A percentile compares a stretch with the other conserved stretches of the same genome.
These are phyloP conservation scores for Mucor sp. DNA, from an alignment of 371 early-diverging fungal genomes.

Conservation along the genomic window DNA sequence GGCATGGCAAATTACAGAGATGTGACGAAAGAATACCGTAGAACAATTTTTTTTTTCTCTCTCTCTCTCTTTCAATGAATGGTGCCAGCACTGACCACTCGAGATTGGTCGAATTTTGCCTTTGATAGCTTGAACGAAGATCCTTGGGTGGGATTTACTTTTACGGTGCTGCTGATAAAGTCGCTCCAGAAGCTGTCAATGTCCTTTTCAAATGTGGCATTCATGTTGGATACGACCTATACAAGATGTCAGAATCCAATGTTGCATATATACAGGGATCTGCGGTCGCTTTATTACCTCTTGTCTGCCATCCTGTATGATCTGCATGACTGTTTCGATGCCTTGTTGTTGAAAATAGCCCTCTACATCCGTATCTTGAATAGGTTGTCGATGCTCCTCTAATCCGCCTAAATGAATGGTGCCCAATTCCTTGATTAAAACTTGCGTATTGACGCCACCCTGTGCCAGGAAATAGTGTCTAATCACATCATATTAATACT, in stretches of 20 bases:
- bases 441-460: constrained; percentile 47
- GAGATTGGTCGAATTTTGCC: constrained; percentile 27
- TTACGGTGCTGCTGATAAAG: background rate
- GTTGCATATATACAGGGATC: background rate
- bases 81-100: constrained; percentile 16
- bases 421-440: constrained; percentile 43
- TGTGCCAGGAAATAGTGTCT: constrained; percentile 52
- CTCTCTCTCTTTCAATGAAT: background rate
- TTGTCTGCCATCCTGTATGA: constrained; percentile 35
- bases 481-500: background rate
- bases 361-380: constrained; percentile 49
- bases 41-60: constrained; percentile 3
- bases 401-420: constrained; percentile 45
- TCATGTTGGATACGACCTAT: constrained; percentile 30
- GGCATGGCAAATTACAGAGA: background rate
- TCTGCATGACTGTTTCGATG: constrained; percentile 30
- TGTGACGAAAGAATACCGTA: constrained; percentile 6
- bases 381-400: constrained; percentile 41
- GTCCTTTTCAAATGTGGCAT: constrained; percentile 23
- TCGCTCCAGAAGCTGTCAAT: constrained; percentile 16
- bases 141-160: background rate
- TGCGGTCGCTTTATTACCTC: constrained; percentile 32
- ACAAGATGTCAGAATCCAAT: background rate
- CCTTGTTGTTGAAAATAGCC: constrained; percentile 33
- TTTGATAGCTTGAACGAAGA: constrained; percentile 23